Evolutionary conservation across 805 yeast species (phyloP).

Genomic region (Metschnikowia kofuensis): DNA sequence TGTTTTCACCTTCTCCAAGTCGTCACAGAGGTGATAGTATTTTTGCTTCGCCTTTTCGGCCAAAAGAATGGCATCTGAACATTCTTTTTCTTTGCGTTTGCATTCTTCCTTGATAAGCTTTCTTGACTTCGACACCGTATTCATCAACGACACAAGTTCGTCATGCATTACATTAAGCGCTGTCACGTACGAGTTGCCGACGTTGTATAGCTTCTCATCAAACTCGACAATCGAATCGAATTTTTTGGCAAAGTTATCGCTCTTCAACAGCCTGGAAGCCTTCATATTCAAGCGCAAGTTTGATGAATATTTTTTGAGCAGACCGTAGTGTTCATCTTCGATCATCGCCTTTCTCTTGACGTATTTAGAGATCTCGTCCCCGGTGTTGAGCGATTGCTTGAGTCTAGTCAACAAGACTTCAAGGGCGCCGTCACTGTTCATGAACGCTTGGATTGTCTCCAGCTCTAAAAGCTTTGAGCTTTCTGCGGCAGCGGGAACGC

Average conservation of each 20-base stretch:
- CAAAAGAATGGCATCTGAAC: constrained; percentile 70
- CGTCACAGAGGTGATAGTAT: constrained; percentile 79
- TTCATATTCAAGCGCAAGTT: constrained; percentile 51
- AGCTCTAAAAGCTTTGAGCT: constrained; percentile 18
- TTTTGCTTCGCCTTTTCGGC: constrained; percentile 83
- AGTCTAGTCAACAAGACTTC: constrained; percentile 69
- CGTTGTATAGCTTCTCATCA: constrained; percentile 70
- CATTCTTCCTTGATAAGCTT: constrained; percentile 81
- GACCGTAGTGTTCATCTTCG: constrained; percentile 76
- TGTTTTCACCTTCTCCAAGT: constrained; percentile 75
- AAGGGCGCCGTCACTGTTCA: constrained; percentile 72
- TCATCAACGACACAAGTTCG: constrained; percentile 69
- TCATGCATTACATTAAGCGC: constrained; percentile 84
- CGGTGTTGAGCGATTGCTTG: constrained; percentile 75
- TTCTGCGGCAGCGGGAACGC: constrained; percentile 3
- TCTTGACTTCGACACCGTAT: constrained; percentile 68
- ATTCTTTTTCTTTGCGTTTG: constrained; percentile 77
- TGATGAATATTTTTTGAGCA: constrained; percentile 66
- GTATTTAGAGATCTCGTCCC: constrained; percentile 82
- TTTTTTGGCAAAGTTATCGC: constrained; percentile 63
- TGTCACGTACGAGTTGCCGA: constrained; percentile 71
- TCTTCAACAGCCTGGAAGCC: constrained; percentile 42
- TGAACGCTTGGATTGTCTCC: constrained; percentile 48
- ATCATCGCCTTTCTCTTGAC: constrained; percentile 72
- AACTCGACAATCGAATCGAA: constrained; percentile 68